Conservation (phyloP, 2,329 filamentous ascomycete genomes). For the Talaromyces sp. region DNA sequence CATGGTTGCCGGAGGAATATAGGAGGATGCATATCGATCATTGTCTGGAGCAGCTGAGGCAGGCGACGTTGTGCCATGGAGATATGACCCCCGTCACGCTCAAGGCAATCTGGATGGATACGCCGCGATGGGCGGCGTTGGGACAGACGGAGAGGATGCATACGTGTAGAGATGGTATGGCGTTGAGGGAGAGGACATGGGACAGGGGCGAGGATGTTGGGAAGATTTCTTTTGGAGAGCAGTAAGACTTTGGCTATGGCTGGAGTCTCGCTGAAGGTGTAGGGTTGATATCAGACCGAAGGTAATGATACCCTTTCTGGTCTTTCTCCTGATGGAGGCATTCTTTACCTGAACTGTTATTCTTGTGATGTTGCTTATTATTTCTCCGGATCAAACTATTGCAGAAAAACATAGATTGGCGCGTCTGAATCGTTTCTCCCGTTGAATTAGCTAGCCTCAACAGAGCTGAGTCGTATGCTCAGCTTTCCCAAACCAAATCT, state of each 20-base stretch:
- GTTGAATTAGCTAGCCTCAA: no score
- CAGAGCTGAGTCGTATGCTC: no score
- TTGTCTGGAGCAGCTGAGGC: constrained; percentile 20
- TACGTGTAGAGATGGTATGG: constrained; percentile 16
- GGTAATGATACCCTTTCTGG: no score
- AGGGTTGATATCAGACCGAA: no score
- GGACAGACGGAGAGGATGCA: constrained; percentile 15
- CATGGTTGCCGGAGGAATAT: constrained; percentile 17
- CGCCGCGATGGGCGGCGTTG: constrained; percentile 12
- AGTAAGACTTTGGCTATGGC: background rate
- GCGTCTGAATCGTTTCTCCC: no score
- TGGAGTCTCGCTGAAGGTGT: background rate
- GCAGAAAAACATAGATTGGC: no score
- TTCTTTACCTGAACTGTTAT: no score
- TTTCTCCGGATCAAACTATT: no score
- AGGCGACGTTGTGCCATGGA: constrained; percentile 20
- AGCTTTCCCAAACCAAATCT: no score
- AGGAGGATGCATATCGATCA: constrained; percentile 21
- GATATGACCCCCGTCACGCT: constrained; percentile 21
- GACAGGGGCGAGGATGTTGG: constrained; percentile 6
- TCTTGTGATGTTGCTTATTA: no score
- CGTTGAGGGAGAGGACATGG: constrained; percentile 13
- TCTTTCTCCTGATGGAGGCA: no score
- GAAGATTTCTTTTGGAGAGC: constrained; percentile 6
- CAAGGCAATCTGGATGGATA: constrained; percentile 19